These are phyloP conservation scores for Ascochyta lentis DNA, from an alignment of 2,329 filamentous ascomycete genomes.

Conservation along the genomic window DNA sequence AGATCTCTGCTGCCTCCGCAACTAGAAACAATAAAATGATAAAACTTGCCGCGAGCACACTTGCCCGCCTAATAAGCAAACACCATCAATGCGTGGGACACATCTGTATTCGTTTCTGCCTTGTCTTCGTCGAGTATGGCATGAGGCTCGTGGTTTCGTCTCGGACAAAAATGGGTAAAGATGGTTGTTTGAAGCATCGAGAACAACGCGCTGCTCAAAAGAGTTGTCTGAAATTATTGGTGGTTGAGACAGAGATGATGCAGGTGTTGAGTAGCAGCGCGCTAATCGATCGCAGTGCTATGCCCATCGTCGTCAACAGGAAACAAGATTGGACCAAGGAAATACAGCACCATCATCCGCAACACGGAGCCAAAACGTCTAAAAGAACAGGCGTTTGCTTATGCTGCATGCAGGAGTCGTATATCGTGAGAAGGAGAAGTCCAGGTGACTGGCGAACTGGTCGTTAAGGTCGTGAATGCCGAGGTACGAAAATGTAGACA, in stretches of 20 bases:
- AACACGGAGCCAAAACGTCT: slow-evolving; percentile 37
- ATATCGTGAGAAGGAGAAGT: slow-evolving; percentile 42
- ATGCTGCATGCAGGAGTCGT: slow-evolving; percentile 47
- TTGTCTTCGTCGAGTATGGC: slow-evolving; percentile 38
- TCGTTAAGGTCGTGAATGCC: slow-evolving; percentile 49
- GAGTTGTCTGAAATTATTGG: background rate
- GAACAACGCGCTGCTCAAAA: slow-evolving; percentile 5
- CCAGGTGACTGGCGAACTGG: slow-evolving; percentile 37
- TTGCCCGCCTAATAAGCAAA: slow-evolving; percentile 28
- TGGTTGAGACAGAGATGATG: background rate
- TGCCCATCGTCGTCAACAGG: slow-evolving; percentile 24
- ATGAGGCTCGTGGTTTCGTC: slow-evolving; percentile 12
- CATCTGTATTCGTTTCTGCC: slow-evolving; percentile 37
- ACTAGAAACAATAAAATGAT: slow-evolving; percentile 35
- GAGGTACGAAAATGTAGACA: slow-evolving; percentile 38
- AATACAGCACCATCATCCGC: slow-evolving; percentile 46
- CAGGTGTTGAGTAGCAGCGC: slow-evolving; percentile 27
- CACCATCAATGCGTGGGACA: slow-evolving; percentile 35
- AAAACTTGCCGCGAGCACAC: slow-evolving; percentile 28
- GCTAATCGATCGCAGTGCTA: slow-evolving; percentile 9
- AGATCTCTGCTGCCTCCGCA: slow-evolving; percentile 24
- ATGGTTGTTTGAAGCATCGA: background rate
- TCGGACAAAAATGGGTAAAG: slow-evolving; percentile 2
- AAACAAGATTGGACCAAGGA: slow-evolving; percentile 38
- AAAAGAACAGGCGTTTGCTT: slow-evolving; percentile 36